Evolutionary conservation across 192 early-diverging fungal species (phyloP), one percentile per base, ranked within the genome.

Genomic region (Rhizophagus clarus): DNA sequence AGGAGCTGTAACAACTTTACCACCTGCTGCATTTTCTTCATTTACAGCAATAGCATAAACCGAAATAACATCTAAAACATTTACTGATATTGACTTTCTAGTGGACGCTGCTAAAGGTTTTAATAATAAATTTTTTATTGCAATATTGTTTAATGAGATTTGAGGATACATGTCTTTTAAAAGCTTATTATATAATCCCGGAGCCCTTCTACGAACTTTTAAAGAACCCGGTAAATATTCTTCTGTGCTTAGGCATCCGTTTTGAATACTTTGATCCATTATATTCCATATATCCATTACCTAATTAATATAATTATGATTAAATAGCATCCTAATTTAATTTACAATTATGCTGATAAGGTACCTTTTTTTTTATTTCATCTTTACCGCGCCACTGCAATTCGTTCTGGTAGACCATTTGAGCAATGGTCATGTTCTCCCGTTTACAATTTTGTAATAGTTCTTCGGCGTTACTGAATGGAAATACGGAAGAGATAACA

Each of bases 41-140:
- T 98, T 98, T 31, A 98, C 97, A 17, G 97, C 95, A 79, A 98
- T 94, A 37, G 97, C 97, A 69, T 97, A 98, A 9, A 97, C 91
- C 1, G 93, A 95, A 3, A 98, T 85, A 82, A 95, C 97, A 80
- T 98, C 97, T 12, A 98, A 84, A 17, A 95, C 95, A 1, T 90
- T 37, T 6, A 34, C 28, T 3, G 32, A 1, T 29, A 17, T 14
- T 34, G 28, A 66, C 5, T 31, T 66, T 66, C 22, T 66, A 66
- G 28, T 29, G 17, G 17, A 17, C 51, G 17, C 6, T 20, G 51
- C 17, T 56, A 56, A 56, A 56, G 51, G 51, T 56, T 56, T 17
- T 56, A 56, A 56, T 17, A 56, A 56, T 4, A 20, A 56, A 56
- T 56, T 56, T 20, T 56, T 56, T 56, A 56, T 56, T 56, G 20